Percentiles rank a stretch among this genome's conserved stretches.
These are phyloP conservation scores for Daldinia concentrica DNA, from an alignment of 495 filamentous ascomycete species.

Conservation along the genomic window DNA sequence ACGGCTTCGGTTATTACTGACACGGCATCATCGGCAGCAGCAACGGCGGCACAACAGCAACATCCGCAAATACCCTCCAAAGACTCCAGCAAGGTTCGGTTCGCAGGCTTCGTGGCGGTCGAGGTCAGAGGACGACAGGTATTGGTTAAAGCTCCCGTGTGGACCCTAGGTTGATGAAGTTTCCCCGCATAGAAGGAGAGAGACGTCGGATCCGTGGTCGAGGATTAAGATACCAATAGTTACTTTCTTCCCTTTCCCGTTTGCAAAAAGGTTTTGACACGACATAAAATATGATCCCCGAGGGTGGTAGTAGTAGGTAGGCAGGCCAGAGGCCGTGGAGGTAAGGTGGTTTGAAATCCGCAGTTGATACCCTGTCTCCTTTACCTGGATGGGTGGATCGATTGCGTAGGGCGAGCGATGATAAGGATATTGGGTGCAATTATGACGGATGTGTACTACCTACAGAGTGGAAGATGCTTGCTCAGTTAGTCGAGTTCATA, in stretches of 20 bases:
- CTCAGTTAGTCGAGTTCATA: neutral
- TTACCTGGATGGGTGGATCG: neutral
- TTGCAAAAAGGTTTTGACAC: neutral
- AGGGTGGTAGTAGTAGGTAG: neutral
- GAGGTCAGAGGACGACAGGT: slow-evolving; percentile 87
- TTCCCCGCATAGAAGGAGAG: slow-evolving; percentile 1
- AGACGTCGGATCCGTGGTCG: neutral
- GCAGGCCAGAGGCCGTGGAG: neutral
- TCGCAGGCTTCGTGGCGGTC: slow-evolving; percentile 85
- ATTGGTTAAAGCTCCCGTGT: slow-evolving; percentile 91
- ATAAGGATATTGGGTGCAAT: slow-evolving; percentile 4
- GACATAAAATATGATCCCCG: neutral
- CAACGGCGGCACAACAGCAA: slow-evolving; percentile 24
- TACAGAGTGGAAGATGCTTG: slow-evolving; percentile 3
- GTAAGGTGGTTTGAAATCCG: neutral
- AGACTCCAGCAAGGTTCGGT: slow-evolving; percentile 68
- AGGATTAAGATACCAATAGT: slow-evolving; percentile 12
- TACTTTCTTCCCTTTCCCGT: slow-evolving; percentile 30
- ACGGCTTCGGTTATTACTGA: slow-evolving; percentile 44
- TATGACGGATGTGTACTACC: slow-evolving; percentile 1
- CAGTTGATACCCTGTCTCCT: slow-evolving; percentile 2
- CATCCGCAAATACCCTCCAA: slow-evolving; percentile 47
- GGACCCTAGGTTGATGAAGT: slow-evolving; percentile 60
- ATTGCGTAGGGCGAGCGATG: slow-evolving; percentile 6
- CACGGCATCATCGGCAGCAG: slow-evolving; percentile 55